Evolutionary conservation across 1,284 basidiomycete species (phyloP).

Genomic region (Pseudozyma sp.): DNA sequence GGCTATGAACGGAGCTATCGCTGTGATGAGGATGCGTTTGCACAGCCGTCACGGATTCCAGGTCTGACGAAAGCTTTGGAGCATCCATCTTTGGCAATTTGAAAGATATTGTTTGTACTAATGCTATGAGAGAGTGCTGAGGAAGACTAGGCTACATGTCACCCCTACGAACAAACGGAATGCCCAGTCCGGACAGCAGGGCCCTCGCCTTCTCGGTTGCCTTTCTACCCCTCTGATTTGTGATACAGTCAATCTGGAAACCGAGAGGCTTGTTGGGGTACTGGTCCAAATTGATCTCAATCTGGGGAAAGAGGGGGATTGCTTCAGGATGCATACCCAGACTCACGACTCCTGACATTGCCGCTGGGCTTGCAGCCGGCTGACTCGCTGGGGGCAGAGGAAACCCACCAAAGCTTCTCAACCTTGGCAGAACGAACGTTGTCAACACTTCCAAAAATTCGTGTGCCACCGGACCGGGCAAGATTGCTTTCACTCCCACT

Average conservation of each 20-base stretch:
- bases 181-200: slow-evolving; percentile 62
- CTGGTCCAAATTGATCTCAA: slow-evolving; percentile 67
- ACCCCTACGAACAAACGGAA: slow-evolving; percentile 65
- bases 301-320: slow-evolving; percentile 85
- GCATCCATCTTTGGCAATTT: too few relatives aligned
- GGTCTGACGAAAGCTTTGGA: too few relatives aligned
- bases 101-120: too few relatives aligned
- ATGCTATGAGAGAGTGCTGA: too few relatives aligned
- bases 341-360: slow-evolving; percentile 85
- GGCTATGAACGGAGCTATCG: too few relatives aligned
- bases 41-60: too few relatives aligned
- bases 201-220: slow-evolving; percentile 64
- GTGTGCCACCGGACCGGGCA: slow-evolving; percentile 91
- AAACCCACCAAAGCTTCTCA: slow-evolving; percentile 90
- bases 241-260: slow-evolving; percentile 68
- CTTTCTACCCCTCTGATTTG: slow-evolving; percentile 64
- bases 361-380: slow-evolving; percentile 72
- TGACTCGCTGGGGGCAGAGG: slow-evolving; percentile 74
- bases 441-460: slow-evolving; percentile 88
- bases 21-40: too few relatives aligned
- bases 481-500: slow-evolving; percentile 86
- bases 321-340: slow-evolving; percentile 87
- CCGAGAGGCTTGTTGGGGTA: slow-evolving; percentile 64
- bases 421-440: slow-evolving; percentile 92
- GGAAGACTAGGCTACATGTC: slow-evolving; percentile 32